Conservation (phyloP, 2,329 filamentous ascomycete species). For the Lachnellula suecica region DNA sequence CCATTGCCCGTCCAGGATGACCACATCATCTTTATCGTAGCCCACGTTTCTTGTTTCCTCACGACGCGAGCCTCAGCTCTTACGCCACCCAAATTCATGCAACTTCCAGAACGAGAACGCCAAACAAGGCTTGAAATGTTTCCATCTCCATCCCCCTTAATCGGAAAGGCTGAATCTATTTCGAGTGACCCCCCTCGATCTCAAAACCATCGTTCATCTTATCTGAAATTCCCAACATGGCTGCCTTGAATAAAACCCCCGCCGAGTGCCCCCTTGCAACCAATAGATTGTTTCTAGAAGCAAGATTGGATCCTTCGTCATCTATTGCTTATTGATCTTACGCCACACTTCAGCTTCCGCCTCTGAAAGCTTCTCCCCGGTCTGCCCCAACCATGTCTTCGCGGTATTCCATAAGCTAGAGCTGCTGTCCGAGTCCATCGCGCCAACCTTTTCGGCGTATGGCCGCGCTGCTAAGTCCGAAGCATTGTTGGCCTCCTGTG, state of each 20-base stretch:
- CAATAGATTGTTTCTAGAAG: slow-evolving; percentile 13
- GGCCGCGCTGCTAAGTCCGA: slow-evolving; percentile 6
- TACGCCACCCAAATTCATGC: slow-evolving; percentile 22
- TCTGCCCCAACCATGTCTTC: slow-evolving; percentile 56
- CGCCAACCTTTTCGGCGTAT: slow-evolving; percentile 3
- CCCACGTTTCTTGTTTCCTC: slow-evolving; percentile 17
- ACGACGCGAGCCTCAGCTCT: slow-evolving; percentile 19
- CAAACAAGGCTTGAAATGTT: slow-evolving; percentile 4
- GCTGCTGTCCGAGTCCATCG: slow-evolving; percentile 36
- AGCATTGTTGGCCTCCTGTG: slow-evolving; percentile 20
- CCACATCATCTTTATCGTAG: slow-evolving; percentile 16
- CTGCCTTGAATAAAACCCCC: slow-evolving; percentile 1
- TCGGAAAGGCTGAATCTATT: slow-evolving; percentile 19
- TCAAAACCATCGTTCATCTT: background rate
- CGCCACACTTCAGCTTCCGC: slow-evolving; percentile 64
- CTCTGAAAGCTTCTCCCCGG: slow-evolving; percentile 55
- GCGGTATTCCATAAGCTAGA: slow-evolving; percentile 51
- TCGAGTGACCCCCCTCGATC: slow-evolving; percentile 5
- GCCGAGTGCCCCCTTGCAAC: slow-evolving; percentile 6
- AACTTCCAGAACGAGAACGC: slow-evolving; percentile 8
- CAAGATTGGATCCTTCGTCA: slow-evolving; percentile 7
- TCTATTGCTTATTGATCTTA: slow-evolving; percentile 53
- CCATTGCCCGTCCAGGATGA: slow-evolving; percentile 6
- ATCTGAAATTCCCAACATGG: background rate
- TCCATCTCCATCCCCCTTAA: slow-evolving; percentile 5